These are phyloP conservation scores for Mucor irregularis DNA, from an alignment of 371 early-diverging fungal genomes.

Conservation along the genomic window DNA sequence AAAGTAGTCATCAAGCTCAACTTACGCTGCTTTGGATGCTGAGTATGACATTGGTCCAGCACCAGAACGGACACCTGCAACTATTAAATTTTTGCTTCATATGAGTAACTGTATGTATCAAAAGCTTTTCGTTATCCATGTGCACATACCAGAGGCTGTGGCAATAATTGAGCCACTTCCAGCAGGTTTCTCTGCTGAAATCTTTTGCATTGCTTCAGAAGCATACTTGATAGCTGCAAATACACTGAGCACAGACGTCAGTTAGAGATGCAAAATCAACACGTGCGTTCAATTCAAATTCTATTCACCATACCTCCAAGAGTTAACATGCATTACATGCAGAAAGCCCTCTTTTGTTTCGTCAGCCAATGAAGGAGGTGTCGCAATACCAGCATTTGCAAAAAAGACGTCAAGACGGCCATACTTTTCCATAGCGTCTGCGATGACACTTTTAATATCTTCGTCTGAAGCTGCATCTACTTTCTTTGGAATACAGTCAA, in stretches of 20 bases:
- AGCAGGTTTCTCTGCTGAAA: slow-evolving; percentile 1
- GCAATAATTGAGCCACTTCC: slow-evolving; percentile 40
- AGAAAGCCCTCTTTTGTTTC: slow-evolving; percentile 22
- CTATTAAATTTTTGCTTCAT: slow-evolving; percentile 18
- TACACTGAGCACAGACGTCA: slow-evolving; percentile 21
- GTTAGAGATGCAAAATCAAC: no score
- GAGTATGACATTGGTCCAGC: slow-evolving; percentile 42
- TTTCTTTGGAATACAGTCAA: slow-evolving; percentile 34
- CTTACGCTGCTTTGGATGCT: slow-evolving; percentile 47
- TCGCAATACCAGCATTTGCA: slow-evolving; percentile 49
- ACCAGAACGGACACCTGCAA: slow-evolving; percentile 49
- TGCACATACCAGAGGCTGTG: slow-evolving; percentile 38
- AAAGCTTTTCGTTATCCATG: background rate
- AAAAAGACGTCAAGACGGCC: slow-evolving; percentile 60
- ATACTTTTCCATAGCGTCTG: slow-evolving; percentile 36
- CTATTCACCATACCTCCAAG: slow-evolving; percentile 19
- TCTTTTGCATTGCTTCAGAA: slow-evolving; percentile 31
- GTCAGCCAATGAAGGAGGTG: slow-evolving; percentile 7
- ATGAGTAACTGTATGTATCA: no score
- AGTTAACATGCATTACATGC: slow-evolving; percentile 31
- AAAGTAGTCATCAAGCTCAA: background rate
- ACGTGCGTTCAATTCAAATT: background rate
- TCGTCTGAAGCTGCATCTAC: slow-evolving; percentile 47
- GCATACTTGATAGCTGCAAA: slow-evolving; percentile 45
- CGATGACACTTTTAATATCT: slow-evolving; percentile 35